Evolutionary conservation across 2,329 filamentous ascomycete species (phyloP), one percentile per base, ranked within the genome.

Genomic region (Ceratocystis cacaofunesta): DNA sequence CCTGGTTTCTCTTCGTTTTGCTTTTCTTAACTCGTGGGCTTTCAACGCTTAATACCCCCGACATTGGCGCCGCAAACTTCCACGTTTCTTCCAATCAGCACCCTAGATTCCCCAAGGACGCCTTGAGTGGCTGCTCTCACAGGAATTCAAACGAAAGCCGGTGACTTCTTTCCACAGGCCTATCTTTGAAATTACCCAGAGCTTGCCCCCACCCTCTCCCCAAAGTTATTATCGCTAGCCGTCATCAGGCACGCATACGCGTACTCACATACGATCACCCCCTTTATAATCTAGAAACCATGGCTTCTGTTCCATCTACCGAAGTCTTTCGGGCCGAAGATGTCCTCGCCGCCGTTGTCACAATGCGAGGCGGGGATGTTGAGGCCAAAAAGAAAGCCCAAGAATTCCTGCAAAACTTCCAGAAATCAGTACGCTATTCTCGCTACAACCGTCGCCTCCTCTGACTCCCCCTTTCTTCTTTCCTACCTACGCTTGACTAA

Each of bases 361-460:
- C 92, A 69, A 96, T 99, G 92, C 87, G 91, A 74, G 89, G 87
- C 76, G 88, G 85, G 70, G 85, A 92, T 73, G 84, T 88, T 72
- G 82, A 87, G 70, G 85, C 89, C 73, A 97, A 97, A 80, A 87
- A 88, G 74, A 88, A 91, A 75, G 92, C 90, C 68, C 92, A 96
- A 74, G 86, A 92, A 74, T 99, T 87, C 74, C 81, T 99, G 68
- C 89, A 95, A 77, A 86, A 85, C 71, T 99, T 97, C 77, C 94
- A 99, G 82, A 99, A 99, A 84, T 97, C 94, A 75, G 92, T 96
- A 76, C 65, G 76, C 55, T 22, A 46, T 64, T 48, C 32, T 25
- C 5, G 28, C 52, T 15, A 25, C 36, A 41, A 41, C 12, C 10
- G 36, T 15, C 36, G 10, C 36, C 36, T 15, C 36, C 8, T 41